A percentile compares a stretch with the other conserved stretches of the same genome.
phyloP scores from a whole-genome alignment of 2,329 filamentous ascomycete genomes.

The Calonectria hongkongensis region DNA sequence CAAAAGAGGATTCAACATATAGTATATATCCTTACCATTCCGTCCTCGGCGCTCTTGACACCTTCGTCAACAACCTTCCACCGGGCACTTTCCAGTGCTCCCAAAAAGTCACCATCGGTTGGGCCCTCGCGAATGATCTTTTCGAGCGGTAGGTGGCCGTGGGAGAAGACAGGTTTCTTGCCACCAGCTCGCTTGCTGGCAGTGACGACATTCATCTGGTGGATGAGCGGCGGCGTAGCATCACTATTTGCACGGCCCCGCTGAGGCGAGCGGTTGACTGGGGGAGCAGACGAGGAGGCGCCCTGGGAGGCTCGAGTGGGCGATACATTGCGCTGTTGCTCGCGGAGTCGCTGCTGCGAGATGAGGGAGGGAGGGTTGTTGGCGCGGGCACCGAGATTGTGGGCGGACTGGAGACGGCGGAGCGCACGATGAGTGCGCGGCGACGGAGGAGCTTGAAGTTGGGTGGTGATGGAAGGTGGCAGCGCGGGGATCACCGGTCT shows the following conservation, averaged over 20 bases:
- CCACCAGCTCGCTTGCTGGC: constrained; percentile 62
- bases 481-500: constrained; percentile 50
- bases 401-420: constrained; percentile 85
- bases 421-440: constrained; percentile 80
- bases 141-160: constrained; percentile 80
- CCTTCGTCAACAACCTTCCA: constrained; percentile 85
- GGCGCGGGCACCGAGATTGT: constrained; percentile 77
- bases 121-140: constrained; percentile 88
- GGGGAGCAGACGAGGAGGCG: constrained; percentile 32
- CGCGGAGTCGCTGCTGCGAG: constrained; percentile 76
- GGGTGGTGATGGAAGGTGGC: constrained; percentile 59
- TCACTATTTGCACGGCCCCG: constrained; percentile 84
- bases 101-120: constrained; percentile 79
- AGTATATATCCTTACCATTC: constrained; percentile 77
- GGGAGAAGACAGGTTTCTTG: constrained; percentile 68
- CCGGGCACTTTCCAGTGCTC: constrained; percentile 81
- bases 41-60: constrained; percentile 85
- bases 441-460: constrained; percentile 74
- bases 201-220: constrained; percentile 61
- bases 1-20: not conserved
- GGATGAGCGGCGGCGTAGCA: constrained; percentile 67
- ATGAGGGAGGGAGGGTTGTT: constrained; percentile 73
- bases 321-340: constrained; percentile 62
- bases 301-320: constrained; percentile 53
- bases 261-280: constrained; percentile 66